Evolutionary conservation across 2,329 filamentous ascomycete species (phyloP), one percentile per base, ranked within the genome.

Genomic region (Aspergillus sp.): DNA sequence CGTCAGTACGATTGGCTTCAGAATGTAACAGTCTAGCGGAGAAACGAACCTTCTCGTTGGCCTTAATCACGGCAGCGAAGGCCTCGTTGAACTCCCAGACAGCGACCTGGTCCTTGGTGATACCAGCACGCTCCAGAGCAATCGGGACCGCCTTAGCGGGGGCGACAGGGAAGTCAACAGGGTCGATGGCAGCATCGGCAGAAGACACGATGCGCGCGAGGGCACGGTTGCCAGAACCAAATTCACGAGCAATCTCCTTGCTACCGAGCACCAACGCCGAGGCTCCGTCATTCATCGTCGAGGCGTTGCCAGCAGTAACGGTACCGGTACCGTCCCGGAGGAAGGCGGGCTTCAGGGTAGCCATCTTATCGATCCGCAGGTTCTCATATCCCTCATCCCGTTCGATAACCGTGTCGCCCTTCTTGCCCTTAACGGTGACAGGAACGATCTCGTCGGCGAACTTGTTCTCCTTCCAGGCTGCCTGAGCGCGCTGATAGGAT

Each of bases 21-120:
- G 9, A 10, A 47, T 38, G 49, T 45, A n/a, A 33, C 32, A 9
- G 45, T 51, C 45, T 22, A 26, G 22, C 16, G n/a, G 11, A 33
- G 45, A 38, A n/a, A 55, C 71, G 64, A 65, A 87, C 86, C 83
- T 95, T 92, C 65, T 90, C 87, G 67, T 97, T 96, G 40, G 93
- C 92, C 69, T 94, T 91, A 72, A 96, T 94, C 26, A 96, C 92
- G 4, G 89, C 90, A 24, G 94, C 93, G 69, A 99, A 99, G 0
- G 94, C 94, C 76, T 99, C 94, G 72, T 99, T 99, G 74, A 99
- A 96, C 72, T 97, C 94, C 93, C 94, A 97, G 19, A 96, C 78
- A 4, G 93, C 86, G 43, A 99, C 90, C 71, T 97, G 89, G 44
- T 95, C 88, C 74, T 92, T 90, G 59, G 84, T 90, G 60, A 99